Evolutionary conservation across 768 basidiomycete species (phyloP).

Genomic region (Serendipita sp.): DNA sequence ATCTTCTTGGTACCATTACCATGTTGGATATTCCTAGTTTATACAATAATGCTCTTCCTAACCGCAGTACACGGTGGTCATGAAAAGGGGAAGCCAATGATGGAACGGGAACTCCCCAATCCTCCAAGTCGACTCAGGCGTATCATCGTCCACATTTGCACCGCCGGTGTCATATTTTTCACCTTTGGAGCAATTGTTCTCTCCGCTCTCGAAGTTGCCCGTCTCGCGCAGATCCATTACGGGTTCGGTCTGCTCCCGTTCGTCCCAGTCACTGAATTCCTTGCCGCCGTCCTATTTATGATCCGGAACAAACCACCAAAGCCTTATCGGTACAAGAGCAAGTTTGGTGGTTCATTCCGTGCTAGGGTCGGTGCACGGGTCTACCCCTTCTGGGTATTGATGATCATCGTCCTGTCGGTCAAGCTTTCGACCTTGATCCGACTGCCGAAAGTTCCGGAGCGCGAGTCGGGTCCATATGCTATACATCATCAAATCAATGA

Average conservation of each 20-base stretch:
- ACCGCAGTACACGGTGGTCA: not conserved
- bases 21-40: not conserved
- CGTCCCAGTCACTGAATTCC: not conserved
- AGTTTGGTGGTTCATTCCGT: not conserved
- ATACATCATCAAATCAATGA: not conserved
- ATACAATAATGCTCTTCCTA: not conserved
- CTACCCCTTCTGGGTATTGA: not conserved
- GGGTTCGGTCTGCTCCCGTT: not conserved
- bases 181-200: not conserved
- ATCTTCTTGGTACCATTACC: not conserved
- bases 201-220: not conserved
- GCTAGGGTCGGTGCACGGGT: not conserved
- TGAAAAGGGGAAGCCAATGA: not conserved
- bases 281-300: not conserved
- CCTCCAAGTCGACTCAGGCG: not conserved
- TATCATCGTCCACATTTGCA: not conserved
- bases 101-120: not conserved
- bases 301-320: not conserved
- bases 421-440: not conserved
- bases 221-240: not conserved
- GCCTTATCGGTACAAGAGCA: not conserved
- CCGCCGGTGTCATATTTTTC: not conserved
- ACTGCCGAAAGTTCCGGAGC: not conserved
- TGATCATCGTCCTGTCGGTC: not conserved
- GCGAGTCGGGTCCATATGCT: not conserved